A percentile compares a stretch with the other conserved stretches of the same genome.
Evolutionary conservation across 371 early-diverging fungal species (phyloP).

Genomic region (Chytridium lagenaria): DNA sequence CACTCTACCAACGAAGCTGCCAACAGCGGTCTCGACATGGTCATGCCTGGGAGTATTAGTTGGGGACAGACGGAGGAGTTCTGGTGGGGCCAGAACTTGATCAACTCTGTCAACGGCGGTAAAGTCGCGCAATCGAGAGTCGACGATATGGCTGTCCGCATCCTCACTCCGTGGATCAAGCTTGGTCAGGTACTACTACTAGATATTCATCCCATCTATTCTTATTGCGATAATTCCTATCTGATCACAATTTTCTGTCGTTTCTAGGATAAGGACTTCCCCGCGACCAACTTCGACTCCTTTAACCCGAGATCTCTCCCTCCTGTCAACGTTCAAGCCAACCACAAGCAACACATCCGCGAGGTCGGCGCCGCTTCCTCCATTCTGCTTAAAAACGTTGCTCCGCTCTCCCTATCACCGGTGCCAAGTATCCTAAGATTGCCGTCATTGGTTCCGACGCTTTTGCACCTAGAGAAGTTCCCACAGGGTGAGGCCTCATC

Average conservation of each 20-base stretch:
- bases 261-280: conserved; percentile 46
- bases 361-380: conserved; percentile 62
- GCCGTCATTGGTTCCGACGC: too few relatives aligned
- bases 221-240: too few relatives aligned
- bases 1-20: conserved; percentile 38
- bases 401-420: too few relatives aligned
- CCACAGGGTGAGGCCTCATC: too few relatives aligned
- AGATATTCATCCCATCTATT: too few relatives aligned
- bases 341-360: conserved; percentile 54
- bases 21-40: conserved; percentile 62
- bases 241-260: too few relatives aligned
- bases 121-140: conserved; percentile 34
- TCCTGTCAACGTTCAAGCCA: conserved; percentile 49
- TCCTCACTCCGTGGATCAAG: conserved; percentile 60
- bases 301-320: conserved; percentile 20
- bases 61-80: background rate
- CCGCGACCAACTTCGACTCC: conserved; percentile 50
- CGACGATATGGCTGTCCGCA: conserved; percentile 63
- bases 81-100: conserved; percentile 43
- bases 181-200: conserved; percentile 30
- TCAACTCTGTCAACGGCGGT: conserved; percentile 27
- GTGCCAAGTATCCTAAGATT: too few relatives aligned
- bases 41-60: conserved; percentile 57
- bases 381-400: too few relatives aligned
- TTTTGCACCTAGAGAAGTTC: too few relatives aligned